Conservation (phyloP, 73 alveolate genomes). For the Tetrahymena borealis region DNA sequence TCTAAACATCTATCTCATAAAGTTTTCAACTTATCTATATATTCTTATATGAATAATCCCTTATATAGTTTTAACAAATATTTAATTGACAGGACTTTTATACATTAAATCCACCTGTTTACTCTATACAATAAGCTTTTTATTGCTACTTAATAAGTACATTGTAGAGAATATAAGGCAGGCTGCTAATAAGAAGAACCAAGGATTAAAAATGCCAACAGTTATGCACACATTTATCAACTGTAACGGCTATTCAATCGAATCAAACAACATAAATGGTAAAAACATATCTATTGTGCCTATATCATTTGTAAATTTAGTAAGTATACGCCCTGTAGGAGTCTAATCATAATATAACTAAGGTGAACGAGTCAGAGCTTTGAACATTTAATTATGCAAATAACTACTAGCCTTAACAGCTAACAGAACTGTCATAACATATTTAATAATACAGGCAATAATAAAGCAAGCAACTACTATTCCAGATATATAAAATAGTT, state of each 20-base stretch:
- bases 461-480: background rate
- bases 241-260: background rate
- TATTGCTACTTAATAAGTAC: background rate
- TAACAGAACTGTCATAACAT: background rate
- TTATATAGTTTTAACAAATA: background rate
- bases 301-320: conserved; percentile 27
- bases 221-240: background rate
- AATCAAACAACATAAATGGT: background rate
- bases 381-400: background rate
- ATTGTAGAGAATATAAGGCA: background rate
- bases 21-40: background rate
- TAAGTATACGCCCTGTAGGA: conserved; percentile 38
- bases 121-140: background rate
- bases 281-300: background rate
- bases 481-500: background rate
- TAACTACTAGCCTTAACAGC: background rate
- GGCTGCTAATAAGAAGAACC: background rate
- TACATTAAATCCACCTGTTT: background rate
- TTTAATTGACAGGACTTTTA: background rate
- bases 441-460: background rate
- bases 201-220: conserved; percentile 4
- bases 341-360: conserved; percentile 9
- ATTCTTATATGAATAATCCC: background rate
- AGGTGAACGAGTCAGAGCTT: conserved; percentile 3
- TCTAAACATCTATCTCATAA: background rate